Conservation (phyloP, 176 grass and related monocot genomes). For the Triticum dicoccoides region DNA sequence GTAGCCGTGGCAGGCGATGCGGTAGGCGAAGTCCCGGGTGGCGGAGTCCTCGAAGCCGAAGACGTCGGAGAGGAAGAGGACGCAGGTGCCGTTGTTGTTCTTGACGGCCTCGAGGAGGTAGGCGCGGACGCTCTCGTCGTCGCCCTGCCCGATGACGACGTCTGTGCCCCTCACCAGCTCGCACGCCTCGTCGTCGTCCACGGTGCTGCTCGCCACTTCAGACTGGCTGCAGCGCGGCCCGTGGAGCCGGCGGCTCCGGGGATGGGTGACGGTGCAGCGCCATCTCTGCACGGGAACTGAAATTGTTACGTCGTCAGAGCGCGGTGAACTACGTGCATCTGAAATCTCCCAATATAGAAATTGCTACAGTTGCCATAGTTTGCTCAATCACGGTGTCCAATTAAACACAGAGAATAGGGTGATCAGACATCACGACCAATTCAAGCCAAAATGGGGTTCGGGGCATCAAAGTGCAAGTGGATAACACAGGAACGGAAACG, state of each 20-base stretch:
- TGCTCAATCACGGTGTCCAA: neutral
- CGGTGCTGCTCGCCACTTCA: constrained; percentile 9
- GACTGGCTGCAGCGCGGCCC: constrained; percentile 37
- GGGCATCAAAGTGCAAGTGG: neutral
- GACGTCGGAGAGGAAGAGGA: constrained; percentile 85
- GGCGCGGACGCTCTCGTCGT: constrained; percentile 47
- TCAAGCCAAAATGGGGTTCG: neutral
- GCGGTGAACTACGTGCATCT: neutral
- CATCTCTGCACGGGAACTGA: constrained; percentile 55
- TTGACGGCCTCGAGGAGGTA: constrained; percentile 86
- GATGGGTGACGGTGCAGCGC: neutral
- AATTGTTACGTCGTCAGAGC: constrained; percentile 70
- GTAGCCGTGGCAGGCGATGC: constrained; percentile 88
- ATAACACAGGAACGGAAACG: neutral
- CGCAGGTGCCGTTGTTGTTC: constrained; percentile 87
- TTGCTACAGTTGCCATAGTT: neutral
- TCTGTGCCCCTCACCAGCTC: constrained; percentile 81
- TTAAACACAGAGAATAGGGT: neutral
- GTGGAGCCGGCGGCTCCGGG: neutral
- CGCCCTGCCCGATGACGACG: constrained; percentile 68
- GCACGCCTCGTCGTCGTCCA: constrained; percentile 79
- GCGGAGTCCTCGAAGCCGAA: constrained; percentile 84
- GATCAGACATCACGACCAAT: neutral
- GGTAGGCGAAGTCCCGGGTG: constrained; percentile 88
- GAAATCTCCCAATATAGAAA: neutral